Percentiles rank a stretch among this genome's conserved stretches.
phyloP scores from a whole-genome alignment of 441 rosid genomes.

The Brassica hybrid region DNA sequence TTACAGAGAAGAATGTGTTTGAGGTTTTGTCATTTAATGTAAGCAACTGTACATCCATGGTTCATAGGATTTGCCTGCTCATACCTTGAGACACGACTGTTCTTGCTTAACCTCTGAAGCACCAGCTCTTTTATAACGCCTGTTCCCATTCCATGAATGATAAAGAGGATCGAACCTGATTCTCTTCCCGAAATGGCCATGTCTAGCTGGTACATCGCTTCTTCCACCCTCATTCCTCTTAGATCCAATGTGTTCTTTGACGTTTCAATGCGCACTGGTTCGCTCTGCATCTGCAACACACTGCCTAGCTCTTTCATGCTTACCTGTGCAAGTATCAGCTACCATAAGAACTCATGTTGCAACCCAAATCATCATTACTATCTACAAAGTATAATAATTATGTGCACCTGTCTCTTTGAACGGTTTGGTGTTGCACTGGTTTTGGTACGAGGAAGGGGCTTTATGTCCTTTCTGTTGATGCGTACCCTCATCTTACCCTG shows the following conservation, averaged over 20 bases:
- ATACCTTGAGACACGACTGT: conserved; percentile 65
- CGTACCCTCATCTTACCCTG: conserved; percentile 85
- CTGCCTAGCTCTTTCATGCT: conserved; percentile 45
- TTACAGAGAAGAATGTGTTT: conserved; percentile 2
- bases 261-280: conserved; percentile 60
- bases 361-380: too few relatives aligned
- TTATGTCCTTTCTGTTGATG: conserved; percentile 64
- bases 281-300: conserved; percentile 44
- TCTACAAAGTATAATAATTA: too few relatives aligned
- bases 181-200: conserved; percentile 65
- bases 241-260: conserved; percentile 84
- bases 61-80: conserved; percentile 82
- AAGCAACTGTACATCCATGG: conserved; percentile 91
- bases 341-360: too few relatives aligned
- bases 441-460: conserved; percentile 47
- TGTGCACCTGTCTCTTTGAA: conserved; percentile 44
- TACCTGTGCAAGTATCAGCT: conserved; percentile 25
- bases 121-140: conserved; percentile 75
- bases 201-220: conserved; percentile 70
- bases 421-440: conserved; percentile 40
- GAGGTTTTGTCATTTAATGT: conserved; percentile 53
- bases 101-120: conserved; percentile 59
- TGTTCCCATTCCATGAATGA: conserved; percentile 84
- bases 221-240: conserved; percentile 84
- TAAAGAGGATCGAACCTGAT: conserved; percentile 58